Evolutionary conservation across 257 asterid species (phyloP), one percentile per base, ranked within the genome.

Genomic region (Henckelia pumila): DNA sequence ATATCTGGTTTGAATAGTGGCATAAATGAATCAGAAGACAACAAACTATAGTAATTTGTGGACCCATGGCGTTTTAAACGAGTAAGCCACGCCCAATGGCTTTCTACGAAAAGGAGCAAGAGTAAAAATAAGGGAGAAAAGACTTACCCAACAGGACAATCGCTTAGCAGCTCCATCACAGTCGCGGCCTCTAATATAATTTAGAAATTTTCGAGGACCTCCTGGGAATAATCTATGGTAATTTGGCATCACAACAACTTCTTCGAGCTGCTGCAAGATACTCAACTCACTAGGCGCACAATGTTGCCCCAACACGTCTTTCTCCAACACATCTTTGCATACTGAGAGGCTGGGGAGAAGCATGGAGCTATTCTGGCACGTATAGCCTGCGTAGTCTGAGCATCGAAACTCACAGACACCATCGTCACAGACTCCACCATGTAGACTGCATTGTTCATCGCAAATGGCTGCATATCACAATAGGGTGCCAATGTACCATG

Each of bases 201-300:
- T 95, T 9, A 91, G 80, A 74, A 95, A 77, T 67, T 95, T 95
- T 29, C 96, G 86, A 50, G 99, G 99, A 32, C 99, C 99, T 50
- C 89, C 95, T 0, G 99, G 99, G 59, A 91, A 95, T 62, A 95
- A 62, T 7, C 99, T 71, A 61, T 95, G 91, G 93, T 95, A 95
- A 78, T 95, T 95, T 68, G 99, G 99, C 97, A 95, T 95, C 76
- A 95, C 99, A 3, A 91, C 99, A 2, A 91, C 98, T 80, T 91
- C 95, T 75, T 95, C 99, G 6, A 95, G 86, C 84, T 95, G 99
- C 75, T 95, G 98, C 81, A 91, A 74, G 75, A 91, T 82, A 56
- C 97, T 81, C 61, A 89, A 73, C 69, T 95, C 98, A 61, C 92
- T 89, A 24, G 99, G 99, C 7, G 97, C 98, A 68, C 98, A 95